phyloP scores from a whole-genome alignment of 2,329 filamentous ascomycete genomes.

The Alternaria panax region DNA sequence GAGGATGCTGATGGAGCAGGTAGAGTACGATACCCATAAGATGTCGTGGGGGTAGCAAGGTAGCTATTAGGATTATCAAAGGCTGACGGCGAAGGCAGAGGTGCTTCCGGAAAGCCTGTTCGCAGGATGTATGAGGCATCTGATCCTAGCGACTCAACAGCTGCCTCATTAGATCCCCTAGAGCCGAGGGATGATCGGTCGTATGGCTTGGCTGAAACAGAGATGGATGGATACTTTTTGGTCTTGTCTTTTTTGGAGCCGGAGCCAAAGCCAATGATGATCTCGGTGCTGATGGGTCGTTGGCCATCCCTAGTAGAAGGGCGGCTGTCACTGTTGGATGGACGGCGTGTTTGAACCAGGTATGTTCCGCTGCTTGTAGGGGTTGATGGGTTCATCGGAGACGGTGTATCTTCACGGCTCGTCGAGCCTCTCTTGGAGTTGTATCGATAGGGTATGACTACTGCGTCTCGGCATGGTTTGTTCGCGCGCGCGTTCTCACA shows the following conservation, averaged over 20 bases:
- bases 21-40: slow-evolving; percentile 34
- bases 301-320: slow-evolving; percentile 37
- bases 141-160: slow-evolving; percentile 40
- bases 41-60: slow-evolving; percentile 25
- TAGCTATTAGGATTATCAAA: slow-evolving; percentile 30
- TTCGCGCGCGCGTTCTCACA: slow-evolving; percentile 36
- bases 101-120: slow-evolving; percentile 44
- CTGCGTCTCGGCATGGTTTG: slow-evolving; percentile 36
- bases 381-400: slow-evolving; percentile 44
- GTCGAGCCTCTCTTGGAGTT: slow-evolving; percentile 20
- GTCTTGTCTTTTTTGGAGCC: slow-evolving; percentile 35
- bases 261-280: slow-evolving; percentile 38
- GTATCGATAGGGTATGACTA: slow-evolving; percentile 35
- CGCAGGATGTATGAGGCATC: slow-evolving; percentile 41
- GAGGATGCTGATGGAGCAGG: slow-evolving; percentile 42
- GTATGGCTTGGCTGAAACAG: slow-evolving; percentile 24
- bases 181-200: slow-evolving; percentile 40
- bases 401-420: slow-evolving; percentile 36
- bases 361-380: slow-evolving; percentile 35
- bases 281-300: slow-evolving; percentile 33
- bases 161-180: slow-evolving; percentile 32
- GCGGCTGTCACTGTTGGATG: slow-evolving; percentile 32
- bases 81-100: slow-evolving; percentile 25
- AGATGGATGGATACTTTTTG: slow-evolving; percentile 33
- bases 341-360: slow-evolving; percentile 33